Evolutionary conservation across 345 rosid genomes (phyloP), one percentile per base, ranked within the genome.

Genomic region (Eutrema japonicum): DNA sequence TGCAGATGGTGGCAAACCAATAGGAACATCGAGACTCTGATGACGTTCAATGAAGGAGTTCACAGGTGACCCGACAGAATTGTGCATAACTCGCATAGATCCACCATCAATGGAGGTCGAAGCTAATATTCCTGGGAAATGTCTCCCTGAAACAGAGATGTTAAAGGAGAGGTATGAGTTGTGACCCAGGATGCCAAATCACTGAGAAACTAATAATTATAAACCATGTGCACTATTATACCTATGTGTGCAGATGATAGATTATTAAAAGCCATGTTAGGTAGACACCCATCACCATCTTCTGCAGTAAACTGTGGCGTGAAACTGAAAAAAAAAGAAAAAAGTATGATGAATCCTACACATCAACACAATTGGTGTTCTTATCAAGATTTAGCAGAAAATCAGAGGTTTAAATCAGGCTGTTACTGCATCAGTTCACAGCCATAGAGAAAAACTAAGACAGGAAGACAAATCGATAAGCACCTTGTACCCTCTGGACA

Each of bases 1-100:
- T 69, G 84, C 68, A 54, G 88, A 78, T 54, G 98, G 85, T 53
- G 93, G 79, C 79, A 86, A 76, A 76, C 82, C 84, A 62, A 76
- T 81, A 14, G 91, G 92, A 81, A 83, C 82, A 57, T 91, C 79
- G 32, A 85, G 82, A 73, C 82, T 81, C 61, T 76, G 86, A 72
- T 80, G 78, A 66, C 85, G 79, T 79, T 88, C 96, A 70, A 76
- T 43, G 76, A 82, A 81, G 37, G 80, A 66, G 72, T 66, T 80
- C 58, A 66, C 81, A 38, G 85, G 80, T 36, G 91, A 84, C 43
- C 72, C 78, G 10, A 72, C 73, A 43, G 85, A 73, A 53, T 85
- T 79, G 49, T 79, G 85, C 79, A 86, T 56, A 51, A 77, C 82
- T 78, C 83, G 87, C 78, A 76, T 57, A 62, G 83, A 82, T 70